phyloP scores from a whole-genome alignment of 768 basidiomycete genomes.

The Antrodiella citrinella region DNA sequence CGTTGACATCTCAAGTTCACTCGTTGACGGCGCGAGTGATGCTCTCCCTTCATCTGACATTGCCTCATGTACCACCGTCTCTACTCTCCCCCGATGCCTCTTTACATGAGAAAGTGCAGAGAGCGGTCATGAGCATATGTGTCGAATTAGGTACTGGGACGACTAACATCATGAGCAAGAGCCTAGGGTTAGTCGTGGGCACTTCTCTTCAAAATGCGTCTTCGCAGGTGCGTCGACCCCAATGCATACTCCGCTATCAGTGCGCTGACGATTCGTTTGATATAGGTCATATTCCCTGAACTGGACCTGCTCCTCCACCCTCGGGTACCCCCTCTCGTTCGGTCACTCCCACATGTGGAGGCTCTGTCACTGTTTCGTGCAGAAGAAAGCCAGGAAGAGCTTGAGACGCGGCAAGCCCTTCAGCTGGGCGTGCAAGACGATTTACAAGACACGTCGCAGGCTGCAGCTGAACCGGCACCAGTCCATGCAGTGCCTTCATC shows the following conservation, averaged over 20 bases:
- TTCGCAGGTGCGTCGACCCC: conserved; percentile 2
- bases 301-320: conserved; percentile 70
- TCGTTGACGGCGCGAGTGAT: conserved; percentile 54
- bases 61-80: conserved; percentile 48
- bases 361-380: conserved; percentile 49
- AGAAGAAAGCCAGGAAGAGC: conserved; percentile 63
- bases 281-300: conserved; percentile 19
- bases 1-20: conserved; percentile 42
- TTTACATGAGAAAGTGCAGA: conserved; percentile 38
- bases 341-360: conserved; percentile 57
- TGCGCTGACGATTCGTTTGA: neutral
- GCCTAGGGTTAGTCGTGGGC: conserved; percentile 46
- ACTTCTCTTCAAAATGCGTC: conserved; percentile 5
- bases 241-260: neutral
- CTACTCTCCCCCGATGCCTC: conserved; percentile 43
- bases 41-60: conserved; percentile 45
- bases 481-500: no score
- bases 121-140: conserved; percentile 39
- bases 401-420: conserved; percentile 33
- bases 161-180: conserved; percentile 51
- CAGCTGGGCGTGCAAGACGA: conserved; percentile 24
- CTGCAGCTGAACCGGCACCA: no score
- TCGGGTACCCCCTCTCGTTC: conserved; percentile 67
- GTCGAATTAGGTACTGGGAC: conserved; percentile 46
- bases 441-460: no score